A percentile compares a stretch with the other conserved stretches of the same genome.
Conservation (phyloP, 768 basidiomycete genomes). For the Gloeostereum incarnatum region DNA sequence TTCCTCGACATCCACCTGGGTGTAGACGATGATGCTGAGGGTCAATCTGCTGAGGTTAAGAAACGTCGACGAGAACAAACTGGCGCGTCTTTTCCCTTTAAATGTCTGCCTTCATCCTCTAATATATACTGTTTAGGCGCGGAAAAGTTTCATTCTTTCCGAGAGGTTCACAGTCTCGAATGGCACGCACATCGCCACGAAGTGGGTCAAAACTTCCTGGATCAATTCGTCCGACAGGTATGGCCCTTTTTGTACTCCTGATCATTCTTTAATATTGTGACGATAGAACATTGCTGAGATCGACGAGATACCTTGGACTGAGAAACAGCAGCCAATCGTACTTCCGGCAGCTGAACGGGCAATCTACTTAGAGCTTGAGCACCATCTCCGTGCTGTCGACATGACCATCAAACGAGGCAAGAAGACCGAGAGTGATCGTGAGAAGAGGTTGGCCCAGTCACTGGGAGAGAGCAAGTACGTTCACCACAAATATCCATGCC, state of each 20-base stretch:
- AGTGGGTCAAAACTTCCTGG: slow-evolving; percentile 73
- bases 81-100: slow-evolving; percentile 32
- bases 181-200: slow-evolving; percentile 88
- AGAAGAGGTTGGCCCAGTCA: slow-evolving; percentile 77
- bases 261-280: slow-evolving; percentile 4
- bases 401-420: slow-evolving; percentile 64
- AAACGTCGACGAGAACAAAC: slow-evolving; percentile 81
- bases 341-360: slow-evolving; percentile 92
- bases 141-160: slow-evolving; percentile 94
- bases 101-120: not conserved
- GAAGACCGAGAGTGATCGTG: slow-evolving; percentile 77
- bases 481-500: not conserved
- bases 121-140: slow-evolving; percentile 39
- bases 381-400: slow-evolving; percentile 84
- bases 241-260: slow-evolving; percentile 13
- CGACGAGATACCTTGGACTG: slow-evolving; percentile 82
- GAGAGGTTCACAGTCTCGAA: slow-evolving; percentile 83
- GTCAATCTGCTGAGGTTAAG: slow-evolving; percentile 64
- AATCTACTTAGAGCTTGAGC: slow-evolving; percentile 91
- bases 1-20: slow-evolving; percentile 89
- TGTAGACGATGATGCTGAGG: slow-evolving; percentile 82
- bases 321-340: slow-evolving; percentile 50
- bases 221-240: slow-evolving; percentile 82
- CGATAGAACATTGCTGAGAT: slow-evolving; percentile 89
- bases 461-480: slow-evolving; percentile 85